Evolutionary conservation across 371 early-diverging fungal genomes (phyloP), one percentile per base, ranked within the genome.

Genomic region (Apophysomyces trapeziformis): DNA sequence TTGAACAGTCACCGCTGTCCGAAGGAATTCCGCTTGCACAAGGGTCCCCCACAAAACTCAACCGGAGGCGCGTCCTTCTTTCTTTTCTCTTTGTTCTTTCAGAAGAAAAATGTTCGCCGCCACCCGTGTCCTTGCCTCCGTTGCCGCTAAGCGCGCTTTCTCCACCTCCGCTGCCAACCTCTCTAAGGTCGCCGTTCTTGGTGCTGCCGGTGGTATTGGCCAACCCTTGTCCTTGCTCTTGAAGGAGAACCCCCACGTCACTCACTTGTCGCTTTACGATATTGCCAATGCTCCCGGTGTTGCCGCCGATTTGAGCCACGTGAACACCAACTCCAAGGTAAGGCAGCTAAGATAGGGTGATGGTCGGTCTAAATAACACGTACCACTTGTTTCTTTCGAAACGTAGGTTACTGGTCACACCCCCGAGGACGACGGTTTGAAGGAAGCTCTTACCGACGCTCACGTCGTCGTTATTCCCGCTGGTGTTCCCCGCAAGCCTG

Each of bases 401-500:
- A 18, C 61, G 7, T 66, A 86, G 89, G 93, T 94, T 60, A 89
- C 87, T 63, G 99, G 99, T 54, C 93, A 91, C 89, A 89, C 92
- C 72, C 90, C 90, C 72, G 94, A 91, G 43, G 82, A 92, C 74
- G 88, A 90, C 58, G 91, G 92, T 64, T 89, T 98, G 81, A 89
- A 89, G 84, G 87, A 84, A 69, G 93, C 98, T 41, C 84, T 99
- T 62, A 81, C 87, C 69, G 97, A 90, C 66, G 88, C 92, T 50
- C 92, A 96, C 70, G 79, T 98, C 66, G 95, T 99, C 67, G 93
- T 97, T 72, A 96, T 98, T 83, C 99, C 99, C 62, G 99, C 99
- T 71, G 99, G 99, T 82, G 96, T 98, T 59, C 99, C 99, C 69
- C 91, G 99, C 72, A 99, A 99, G 92, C 99, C 99, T 68, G 98